Base-by-base conservation (phyloP, 2,329 filamentous ascomycete species). In the Lanzia echinophila region DNA sequence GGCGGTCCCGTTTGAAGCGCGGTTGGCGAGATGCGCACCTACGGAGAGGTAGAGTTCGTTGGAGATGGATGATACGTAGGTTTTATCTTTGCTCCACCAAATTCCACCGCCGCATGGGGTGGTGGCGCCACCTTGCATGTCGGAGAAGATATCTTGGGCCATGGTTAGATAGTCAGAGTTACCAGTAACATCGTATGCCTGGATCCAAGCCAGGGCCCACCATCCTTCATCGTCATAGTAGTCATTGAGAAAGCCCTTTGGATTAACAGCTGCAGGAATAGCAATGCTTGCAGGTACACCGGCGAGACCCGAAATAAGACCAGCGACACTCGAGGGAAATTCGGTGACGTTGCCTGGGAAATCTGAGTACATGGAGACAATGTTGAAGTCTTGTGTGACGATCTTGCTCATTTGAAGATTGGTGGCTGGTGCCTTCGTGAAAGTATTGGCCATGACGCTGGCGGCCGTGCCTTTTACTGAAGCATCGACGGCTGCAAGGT, bases 161-260 rank as follows among this genome's bases (percentile, higher is more conserved):
- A 75, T 71, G 47, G 77, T 62, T 48, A 84, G 75, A 55, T 80
- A 84, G 12, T 74, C 68, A 2, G 60, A 42, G 43, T 81, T 71
- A 8, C 71, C 68, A 0, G 79, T 79, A 13, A 81, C 65, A 58
- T 84, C 81, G 61, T 75, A 81, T 3, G 77, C 71, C 41, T 76
- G 75, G 48, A 84, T 77, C 72, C 81, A 75, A n/a, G 70, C 80
- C 50, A 83, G 71, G 12, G 79, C 79, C 81, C 81, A 84, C 81
- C 81, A 84, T 8, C 78, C 80, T 62, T 80, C 77, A 59, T 84
- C 81, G 56, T 84, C 81, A 58, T 80, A 81, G 55, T 69, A 81
- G 8, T 74, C 71, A 57, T 81, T 80, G 56, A 76, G 67, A 61
- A 80, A 81, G 50, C 73, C 67, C 15, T 58, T 56, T 2, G 63